A percentile compares a stretch with the other conserved stretches of the same genome.
Conservation (phyloP, 169 alveolate species). For the Plasmodium ovale region DNA sequence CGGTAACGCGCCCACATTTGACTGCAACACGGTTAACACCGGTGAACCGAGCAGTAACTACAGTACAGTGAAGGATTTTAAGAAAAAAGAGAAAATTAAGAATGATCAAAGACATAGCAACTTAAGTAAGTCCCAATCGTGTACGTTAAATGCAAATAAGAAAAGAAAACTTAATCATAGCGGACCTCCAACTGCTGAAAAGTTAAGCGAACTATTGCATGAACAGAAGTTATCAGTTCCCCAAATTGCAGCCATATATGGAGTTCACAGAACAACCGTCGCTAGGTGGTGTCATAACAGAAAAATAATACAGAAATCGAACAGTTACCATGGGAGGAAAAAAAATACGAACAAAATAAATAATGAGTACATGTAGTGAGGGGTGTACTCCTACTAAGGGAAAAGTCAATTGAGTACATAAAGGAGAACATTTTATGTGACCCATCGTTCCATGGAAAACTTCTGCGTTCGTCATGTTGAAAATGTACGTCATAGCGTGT, state of each 20-base stretch:
- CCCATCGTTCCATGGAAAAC: no score
- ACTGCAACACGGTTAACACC: no score
- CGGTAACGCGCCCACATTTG: no score
- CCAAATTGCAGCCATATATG: slow-evolving; percentile 72
- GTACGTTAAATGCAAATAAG: slow-evolving; percentile 1
- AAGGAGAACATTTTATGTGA: no score
- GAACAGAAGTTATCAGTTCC: slow-evolving; percentile 65
- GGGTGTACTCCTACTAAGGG: no score
- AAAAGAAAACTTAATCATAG: slow-evolving; percentile 26
- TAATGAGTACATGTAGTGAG: no score
- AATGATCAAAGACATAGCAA: slow-evolving; percentile 23
- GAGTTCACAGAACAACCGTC: slow-evolving; percentile 76
- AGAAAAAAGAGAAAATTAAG: slow-evolving; percentile 19
- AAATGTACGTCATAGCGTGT: no score
- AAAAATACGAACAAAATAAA: neutral
- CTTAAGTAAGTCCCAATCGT: slow-evolving; percentile 8
- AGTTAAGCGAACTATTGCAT: slow-evolving; percentile 43
- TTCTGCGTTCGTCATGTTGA: no score
- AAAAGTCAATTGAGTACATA: no score
- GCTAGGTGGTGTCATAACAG: slow-evolving; percentile 75
- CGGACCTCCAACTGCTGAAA: slow-evolving; percentile 76
- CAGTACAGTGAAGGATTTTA: no score
- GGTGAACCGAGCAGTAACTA: no score
- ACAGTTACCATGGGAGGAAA: slow-evolving; percentile 31
- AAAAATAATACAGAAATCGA: slow-evolving; percentile 55